Percentiles rank a stretch among this genome's conserved stretches.
Evolutionary conservation across 2,329 filamentous ascomycete genomes (phyloP).

Genomic region (Phaeosphaeriaceae sp.): DNA sequence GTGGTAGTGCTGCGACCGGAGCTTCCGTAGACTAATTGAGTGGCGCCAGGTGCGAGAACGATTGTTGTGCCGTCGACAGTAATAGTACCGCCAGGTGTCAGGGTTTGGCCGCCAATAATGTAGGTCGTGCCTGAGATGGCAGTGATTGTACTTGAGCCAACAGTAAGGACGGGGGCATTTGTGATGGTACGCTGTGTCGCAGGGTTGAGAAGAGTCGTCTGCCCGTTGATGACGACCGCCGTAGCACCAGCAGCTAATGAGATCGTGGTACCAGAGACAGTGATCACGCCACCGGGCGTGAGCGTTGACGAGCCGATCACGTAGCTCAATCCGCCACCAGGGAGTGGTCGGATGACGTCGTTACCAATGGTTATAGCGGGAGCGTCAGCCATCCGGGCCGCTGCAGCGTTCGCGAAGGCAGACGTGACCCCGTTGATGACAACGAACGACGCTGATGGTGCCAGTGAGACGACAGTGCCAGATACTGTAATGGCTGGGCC

Average conservation of each 20-base stretch:
- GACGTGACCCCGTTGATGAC: slow-evolving; percentile 46
- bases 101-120: slow-evolving; percentile 47
- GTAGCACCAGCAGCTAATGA: slow-evolving; percentile 39
- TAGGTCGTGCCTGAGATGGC: slow-evolving; percentile 40
- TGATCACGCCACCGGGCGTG: slow-evolving; percentile 48
- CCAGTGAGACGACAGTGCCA: slow-evolving; percentile 45
- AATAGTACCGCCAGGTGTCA: slow-evolving; percentile 49
- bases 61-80: slow-evolving; percentile 43
- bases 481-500: slow-evolving; percentile 44
- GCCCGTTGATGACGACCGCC: slow-evolving; percentile 41
- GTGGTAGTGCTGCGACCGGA: slow-evolving; percentile 38
- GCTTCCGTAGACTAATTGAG: slow-evolving; percentile 47
- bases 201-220: slow-evolving; percentile 39
- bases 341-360: slow-evolving; percentile 34
- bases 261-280: slow-evolving; percentile 36
- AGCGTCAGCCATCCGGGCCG: slow-evolving; percentile 32
- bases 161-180: slow-evolving; percentile 41
- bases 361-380: slow-evolving; percentile 39
- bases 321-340: slow-evolving; percentile 44
- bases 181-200: slow-evolving; percentile 22
- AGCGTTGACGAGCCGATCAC: slow-evolving; percentile 47
- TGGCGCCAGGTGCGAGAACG: slow-evolving; percentile 45
- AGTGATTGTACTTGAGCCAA: slow-evolving; percentile 41
- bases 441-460: slow-evolving; percentile 35
- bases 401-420: slow-evolving; percentile 38